phyloP scores from a whole-genome alignment of 2,329 filamentous ascomycete species.

The Aspergillus novofumigatus region DNA sequence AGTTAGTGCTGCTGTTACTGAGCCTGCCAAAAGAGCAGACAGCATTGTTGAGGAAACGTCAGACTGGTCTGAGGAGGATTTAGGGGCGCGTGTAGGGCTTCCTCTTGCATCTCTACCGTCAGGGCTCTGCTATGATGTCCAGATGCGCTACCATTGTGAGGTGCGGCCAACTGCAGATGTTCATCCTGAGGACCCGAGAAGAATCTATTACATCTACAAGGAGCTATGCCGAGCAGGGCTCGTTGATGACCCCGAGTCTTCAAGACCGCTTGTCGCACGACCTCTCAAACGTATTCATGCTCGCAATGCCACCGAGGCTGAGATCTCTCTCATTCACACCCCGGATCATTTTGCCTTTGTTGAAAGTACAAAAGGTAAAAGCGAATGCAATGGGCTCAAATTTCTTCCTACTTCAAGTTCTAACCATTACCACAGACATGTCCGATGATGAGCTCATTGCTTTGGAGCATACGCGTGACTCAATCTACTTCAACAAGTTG shows the following conservation, averaged over 20 bases:
- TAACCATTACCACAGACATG: constrained; percentile 38
- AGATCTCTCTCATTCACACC: constrained; percentile 77
- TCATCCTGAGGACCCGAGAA: constrained; percentile 88
- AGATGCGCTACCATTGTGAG: constrained; percentile 95
- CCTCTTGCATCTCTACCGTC: constrained; percentile 57
- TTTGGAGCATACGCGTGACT: constrained; percentile 67
- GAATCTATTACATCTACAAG: constrained; percentile 90
- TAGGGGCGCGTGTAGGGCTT: constrained; percentile 38
- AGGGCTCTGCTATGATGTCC: constrained; percentile 82
- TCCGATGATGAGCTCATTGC: constrained; percentile 60
- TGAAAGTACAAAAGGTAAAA: constrained; percentile 48
- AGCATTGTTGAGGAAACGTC: constrained; percentile 38
- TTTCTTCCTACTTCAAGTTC: background rate
- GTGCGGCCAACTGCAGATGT: constrained; percentile 65
- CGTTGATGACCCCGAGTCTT: constrained; percentile 58
- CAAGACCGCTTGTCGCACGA: constrained; percentile 47
- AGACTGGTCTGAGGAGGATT: constrained; percentile 39
- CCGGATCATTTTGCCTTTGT: constrained; percentile 78
- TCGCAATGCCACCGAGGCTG: constrained; percentile 70
- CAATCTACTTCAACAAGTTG: constrained; percentile 76
- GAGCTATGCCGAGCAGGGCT: constrained; percentile 79
- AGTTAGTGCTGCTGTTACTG: constrained; percentile 19
- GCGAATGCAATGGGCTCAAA: background rate
- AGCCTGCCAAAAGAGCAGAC: constrained; percentile 24
- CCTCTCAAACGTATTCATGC: constrained; percentile 68